Evolutionary conservation across 2,329 filamentous ascomycete genomes (phyloP).

Genomic region (Mycocentrospora acerina): DNA sequence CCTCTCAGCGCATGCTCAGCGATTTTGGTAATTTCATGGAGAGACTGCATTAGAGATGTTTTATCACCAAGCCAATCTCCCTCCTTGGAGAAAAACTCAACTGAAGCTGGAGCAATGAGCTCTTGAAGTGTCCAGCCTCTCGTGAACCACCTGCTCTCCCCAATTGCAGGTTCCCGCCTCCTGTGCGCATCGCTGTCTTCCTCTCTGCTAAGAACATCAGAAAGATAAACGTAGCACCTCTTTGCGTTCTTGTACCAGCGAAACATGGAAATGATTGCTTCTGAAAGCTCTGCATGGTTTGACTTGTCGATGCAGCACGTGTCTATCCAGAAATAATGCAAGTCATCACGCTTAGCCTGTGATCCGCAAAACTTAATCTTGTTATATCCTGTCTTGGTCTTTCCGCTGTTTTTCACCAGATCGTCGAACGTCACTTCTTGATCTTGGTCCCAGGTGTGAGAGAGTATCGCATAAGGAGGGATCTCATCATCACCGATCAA

Average conservation of each 20-base stretch:
- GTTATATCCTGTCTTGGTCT: slow-evolving; percentile 2
- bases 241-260: slow-evolving; percentile 14
- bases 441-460: slow-evolving; percentile 14
- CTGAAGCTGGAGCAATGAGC: neutral
- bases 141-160: neutral
- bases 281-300: slow-evolving; percentile 7
- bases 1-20: neutral
- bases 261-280: slow-evolving; percentile 22
- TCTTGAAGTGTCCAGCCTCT: slow-evolving; percentile 1
- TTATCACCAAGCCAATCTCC: neutral
- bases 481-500: no score
- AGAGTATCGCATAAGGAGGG: slow-evolving; percentile 23
- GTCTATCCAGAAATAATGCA: slow-evolving; percentile 16
- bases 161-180: neutral
- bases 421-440: slow-evolving; percentile 14
- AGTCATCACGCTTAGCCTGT: slow-evolving; percentile 11
- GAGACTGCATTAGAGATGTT: neutral
- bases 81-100: neutral
- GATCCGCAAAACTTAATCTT: slow-evolving; percentile 17
- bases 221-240: slow-evolving; percentile 20
- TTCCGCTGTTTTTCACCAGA: slow-evolving; percentile 1
- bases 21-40: neutral
- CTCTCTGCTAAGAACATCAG: slow-evolving; percentile 8
- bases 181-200: neutral
- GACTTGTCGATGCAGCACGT: slow-evolving; percentile 22